These are phyloP conservation scores for Ceratobasidium papillatum DNA, from an alignment of 1,284 basidiomycete genomes.

Conservation along the genomic window DNA sequence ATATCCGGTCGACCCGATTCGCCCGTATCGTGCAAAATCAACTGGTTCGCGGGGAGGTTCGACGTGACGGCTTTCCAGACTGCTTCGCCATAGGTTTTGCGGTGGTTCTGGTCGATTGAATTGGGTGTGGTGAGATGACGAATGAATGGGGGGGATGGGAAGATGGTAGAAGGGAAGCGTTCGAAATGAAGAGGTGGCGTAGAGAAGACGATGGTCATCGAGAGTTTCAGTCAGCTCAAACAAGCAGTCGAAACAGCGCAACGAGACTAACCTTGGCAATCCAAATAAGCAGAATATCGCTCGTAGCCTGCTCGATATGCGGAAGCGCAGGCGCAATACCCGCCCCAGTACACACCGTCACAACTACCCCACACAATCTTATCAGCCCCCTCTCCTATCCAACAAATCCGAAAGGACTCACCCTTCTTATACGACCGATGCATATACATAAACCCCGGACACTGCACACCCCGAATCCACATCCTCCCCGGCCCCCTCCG, in stretches of 20 bases:
- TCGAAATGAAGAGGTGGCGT: neutral
- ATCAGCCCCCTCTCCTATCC: neutral
- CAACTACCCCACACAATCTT: neutral
- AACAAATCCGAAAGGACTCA: neutral
- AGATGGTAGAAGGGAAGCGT: neutral
- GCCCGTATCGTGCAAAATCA: constrained; percentile 36
- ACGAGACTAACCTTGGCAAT: constrained; percentile 29
- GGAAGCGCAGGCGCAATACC: constrained; percentile 36
- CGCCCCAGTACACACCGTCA: constrained; percentile 32
- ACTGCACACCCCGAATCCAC: constrained; percentile 28
- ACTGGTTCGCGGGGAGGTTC: constrained; percentile 7
- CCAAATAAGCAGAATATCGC: constrained; percentile 36
- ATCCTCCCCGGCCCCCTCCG: constrained; percentile 18
- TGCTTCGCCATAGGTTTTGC: constrained; percentile 27
- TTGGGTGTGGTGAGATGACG: neutral
- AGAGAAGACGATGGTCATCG: neutral
- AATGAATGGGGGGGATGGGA: too few species aligned
- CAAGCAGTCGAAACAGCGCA: neutral
- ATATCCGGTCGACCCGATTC: constrained; percentile 28
- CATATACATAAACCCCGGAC: constrained; percentile 40
- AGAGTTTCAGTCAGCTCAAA: neutral
- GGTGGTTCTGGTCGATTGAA: constrained; percentile 14
- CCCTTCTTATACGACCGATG: constrained; percentile 36
- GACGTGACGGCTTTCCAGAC: constrained; percentile 27
- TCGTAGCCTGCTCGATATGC: constrained; percentile 35